Conservation (phyloP, 306 rosid species). For the Leucaena leucocephala region DNA sequence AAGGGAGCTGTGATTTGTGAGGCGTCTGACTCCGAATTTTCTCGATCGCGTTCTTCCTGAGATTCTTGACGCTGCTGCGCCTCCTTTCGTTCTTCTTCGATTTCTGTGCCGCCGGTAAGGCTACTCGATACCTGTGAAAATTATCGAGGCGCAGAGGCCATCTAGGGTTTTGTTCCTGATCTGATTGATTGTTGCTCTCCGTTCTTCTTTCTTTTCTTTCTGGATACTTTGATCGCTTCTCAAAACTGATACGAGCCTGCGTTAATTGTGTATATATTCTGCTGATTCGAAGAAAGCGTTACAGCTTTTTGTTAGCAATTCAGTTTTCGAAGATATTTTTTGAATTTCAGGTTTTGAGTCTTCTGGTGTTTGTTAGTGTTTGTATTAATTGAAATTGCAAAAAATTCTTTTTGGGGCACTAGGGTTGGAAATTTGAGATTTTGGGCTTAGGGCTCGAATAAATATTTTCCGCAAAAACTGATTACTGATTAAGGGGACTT, state of each 20-base stretch:
- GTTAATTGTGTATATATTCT: slow-evolving; percentile 25
- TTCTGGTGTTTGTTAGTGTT: slow-evolving; percentile 35
- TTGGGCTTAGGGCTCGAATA: slow-evolving; percentile 34
- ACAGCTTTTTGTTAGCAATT: slow-evolving; percentile 13
- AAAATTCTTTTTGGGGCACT: slow-evolving; percentile 14
- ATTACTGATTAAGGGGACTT: slow-evolving; percentile 56
- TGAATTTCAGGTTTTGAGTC: slow-evolving; percentile 11
- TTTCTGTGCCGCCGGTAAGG: slow-evolving; percentile 64
- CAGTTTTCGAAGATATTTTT: not conserved
- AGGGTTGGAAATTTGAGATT: slow-evolving; percentile 40
- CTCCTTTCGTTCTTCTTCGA: not conserved
- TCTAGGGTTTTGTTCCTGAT: slow-evolving; percentile 52
- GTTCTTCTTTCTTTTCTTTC: not conserved
- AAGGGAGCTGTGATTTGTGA: not conserved
- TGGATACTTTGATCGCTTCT: not conserved
- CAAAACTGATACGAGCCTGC: not conserved
- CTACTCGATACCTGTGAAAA: slow-evolving; percentile 61
- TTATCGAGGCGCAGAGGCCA: slow-evolving; percentile 40
- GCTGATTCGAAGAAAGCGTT: not conserved
- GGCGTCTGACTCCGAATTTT: not conserved
- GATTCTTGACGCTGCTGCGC: slow-evolving; percentile 6
- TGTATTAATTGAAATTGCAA: slow-evolving; percentile 9
- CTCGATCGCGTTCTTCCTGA: slow-evolving; percentile 13
- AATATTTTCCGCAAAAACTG: slow-evolving; percentile 35
- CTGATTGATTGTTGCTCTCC: slow-evolving; percentile 16